Evolutionary conservation across 176 grass and related monocot genomes (phyloP).

Genomic region (Neostapfia colusana): DNA sequence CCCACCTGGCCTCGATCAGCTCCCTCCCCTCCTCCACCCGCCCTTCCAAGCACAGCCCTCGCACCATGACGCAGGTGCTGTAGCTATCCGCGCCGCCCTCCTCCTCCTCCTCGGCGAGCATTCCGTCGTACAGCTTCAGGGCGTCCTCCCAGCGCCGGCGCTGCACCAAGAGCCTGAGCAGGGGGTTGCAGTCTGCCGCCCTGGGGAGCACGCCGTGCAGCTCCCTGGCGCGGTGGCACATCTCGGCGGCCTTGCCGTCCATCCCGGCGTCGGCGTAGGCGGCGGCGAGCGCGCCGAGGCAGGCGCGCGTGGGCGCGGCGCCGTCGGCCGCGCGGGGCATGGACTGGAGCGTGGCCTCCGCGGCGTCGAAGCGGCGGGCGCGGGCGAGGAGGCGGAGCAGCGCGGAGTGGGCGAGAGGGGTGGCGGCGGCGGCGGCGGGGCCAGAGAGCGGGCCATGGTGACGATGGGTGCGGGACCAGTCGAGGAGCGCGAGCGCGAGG

Average conservation of each 20-base stretch:
- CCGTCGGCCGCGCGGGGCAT: slow-evolving; percentile 27
- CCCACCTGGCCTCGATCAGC: slow-evolving; percentile 78
- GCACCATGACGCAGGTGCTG: slow-evolving; percentile 69
- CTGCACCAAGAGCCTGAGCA: slow-evolving; percentile 59
- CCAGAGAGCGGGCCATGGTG: neutral
- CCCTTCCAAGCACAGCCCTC: slow-evolving; percentile 64
- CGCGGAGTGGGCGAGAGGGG: slow-evolving; percentile 42
- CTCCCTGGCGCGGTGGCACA: slow-evolving; percentile 32
- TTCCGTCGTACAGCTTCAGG: slow-evolving; percentile 60
- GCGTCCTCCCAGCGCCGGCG: slow-evolving; percentile 37
- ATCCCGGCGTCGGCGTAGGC: slow-evolving; percentile 42
- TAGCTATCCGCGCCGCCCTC: slow-evolving; percentile 57
- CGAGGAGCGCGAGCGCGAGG: slow-evolving; percentile 42
- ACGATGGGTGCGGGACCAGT: slow-evolving; percentile 16
- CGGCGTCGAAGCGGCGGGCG: slow-evolving; percentile 33
- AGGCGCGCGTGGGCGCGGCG: slow-evolving; percentile 30
- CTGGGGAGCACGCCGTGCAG: slow-evolving; percentile 36
- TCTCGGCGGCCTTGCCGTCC: slow-evolving; percentile 31
- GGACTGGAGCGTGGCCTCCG: slow-evolving; percentile 9
- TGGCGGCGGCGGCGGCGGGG: neutral
- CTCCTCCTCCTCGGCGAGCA: slow-evolving; percentile 55
- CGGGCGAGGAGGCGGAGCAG: slow-evolving; percentile 42
- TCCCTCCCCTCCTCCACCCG: slow-evolving; percentile 61
- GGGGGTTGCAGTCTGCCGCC: slow-evolving; percentile 39
- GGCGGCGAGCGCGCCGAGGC: slow-evolving; percentile 31